Evolutionary conservation across 805 yeast genomes (phyloP).

Genomic region (Lachancea kluyveri): DNA sequence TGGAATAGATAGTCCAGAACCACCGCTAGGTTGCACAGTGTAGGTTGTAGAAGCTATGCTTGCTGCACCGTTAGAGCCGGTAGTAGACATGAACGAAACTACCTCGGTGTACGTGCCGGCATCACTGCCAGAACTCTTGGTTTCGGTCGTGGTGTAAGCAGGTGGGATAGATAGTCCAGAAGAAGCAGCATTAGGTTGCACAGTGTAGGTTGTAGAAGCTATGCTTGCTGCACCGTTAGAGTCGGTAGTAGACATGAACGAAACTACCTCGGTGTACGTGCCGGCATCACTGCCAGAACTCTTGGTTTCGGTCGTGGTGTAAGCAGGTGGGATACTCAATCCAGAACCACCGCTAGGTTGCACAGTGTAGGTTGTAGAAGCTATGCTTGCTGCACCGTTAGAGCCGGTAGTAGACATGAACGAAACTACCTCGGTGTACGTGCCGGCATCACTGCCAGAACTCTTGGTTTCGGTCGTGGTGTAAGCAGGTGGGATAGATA

Average conservation of each 20-base stretch:
- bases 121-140: no score
- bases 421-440: slow-evolving; percentile 3
- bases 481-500: slow-evolving; percentile 1
- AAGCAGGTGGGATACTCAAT: not conserved
- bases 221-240: not conserved
- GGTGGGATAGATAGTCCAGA: slow-evolving; percentile 1
- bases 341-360: not conserved
- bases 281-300: no score
- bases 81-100: slow-evolving; percentile 1
- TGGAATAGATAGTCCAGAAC: not conserved
- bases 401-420: slow-evolving; percentile 1
- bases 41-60: not conserved
- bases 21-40: not conserved
- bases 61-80: slow-evolving; percentile 1
- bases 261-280: slow-evolving; percentile 3
- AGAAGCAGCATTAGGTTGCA: not conserved
- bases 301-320: slow-evolving; percentile 4
- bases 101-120: slow-evolving; percentile 1
- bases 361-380: not conserved
- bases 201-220: slow-evolving; percentile 1
- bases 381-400: slow-evolving; percentile 1
- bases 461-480: slow-evolving; percentile 4
- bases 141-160: slow-evolving; percentile 3
- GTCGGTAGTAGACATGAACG: slow-evolving; percentile 1
- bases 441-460: not conserved